Evolutionary conservation across 345 rosid genomes (phyloP), one percentile per base, ranked within the genome.

Genomic region (Clausena lansium): DNA sequence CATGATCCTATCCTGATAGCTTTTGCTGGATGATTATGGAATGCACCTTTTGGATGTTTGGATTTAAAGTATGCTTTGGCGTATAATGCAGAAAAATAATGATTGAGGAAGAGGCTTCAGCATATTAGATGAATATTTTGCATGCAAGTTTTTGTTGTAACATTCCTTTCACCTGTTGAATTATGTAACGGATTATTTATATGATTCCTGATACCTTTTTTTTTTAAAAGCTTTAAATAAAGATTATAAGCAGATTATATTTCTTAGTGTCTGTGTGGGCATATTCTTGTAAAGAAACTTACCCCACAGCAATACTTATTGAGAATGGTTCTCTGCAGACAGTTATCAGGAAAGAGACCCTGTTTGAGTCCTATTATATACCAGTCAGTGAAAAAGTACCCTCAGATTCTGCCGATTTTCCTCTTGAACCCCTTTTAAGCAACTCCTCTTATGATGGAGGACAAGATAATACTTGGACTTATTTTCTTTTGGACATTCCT

Each of bases 351-450:
- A 89, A 80, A 83, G 92, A 86, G 57, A 33, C 79, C 70, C 93
- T 92, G 65, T 94, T 91, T 62, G 97, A 92, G 85, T 92, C 95
- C 62, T 87, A 88, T 86, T 96, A 89, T 85, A 81, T 91, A 73
- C 98, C 99, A 17, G 85, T 85, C 72, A 81, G 78, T 70, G 90
- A 79, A 64, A 84, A 89, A 72, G 65, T 85, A 36, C 81, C 86
- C 75, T 81, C 93, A 78, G 91, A 79, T 76, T 80, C 90, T n/a
- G 86, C 90, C 45, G 75, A 81, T 81, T 96, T 96, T 80, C 89
- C 80, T 45, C 87, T 96, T 9, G 91, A 83, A 59, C 92, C 98
- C 75, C 89, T 96, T 72, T 78, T 86, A 79, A 92, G 91, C 88
- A 96, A 91, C 84, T 74, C 66, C 77, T 86, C 97, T 54, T 67